Conservation (phyloP, 805 yeast species). For the Cyberlindnera maclurae region DNA sequence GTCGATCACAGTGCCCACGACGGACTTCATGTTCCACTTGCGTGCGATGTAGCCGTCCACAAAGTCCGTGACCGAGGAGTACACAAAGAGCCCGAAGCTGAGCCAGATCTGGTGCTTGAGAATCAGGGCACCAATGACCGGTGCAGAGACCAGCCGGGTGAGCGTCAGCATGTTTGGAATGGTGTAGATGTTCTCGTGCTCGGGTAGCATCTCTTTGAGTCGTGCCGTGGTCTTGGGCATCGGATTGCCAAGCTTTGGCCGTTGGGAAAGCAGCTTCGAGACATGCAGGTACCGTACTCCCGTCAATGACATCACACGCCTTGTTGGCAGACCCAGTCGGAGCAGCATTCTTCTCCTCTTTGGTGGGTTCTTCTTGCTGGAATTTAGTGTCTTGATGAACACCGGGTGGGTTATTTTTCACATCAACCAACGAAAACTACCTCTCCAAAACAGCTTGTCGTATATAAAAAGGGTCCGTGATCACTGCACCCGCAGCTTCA, state of each 20-base stretch:
- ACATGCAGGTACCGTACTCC: no score
- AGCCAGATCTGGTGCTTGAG: conserved; percentile 51
- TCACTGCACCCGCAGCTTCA: conserved; percentile 38
- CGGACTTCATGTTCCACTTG: conserved; percentile 63
- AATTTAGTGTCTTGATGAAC: no score
- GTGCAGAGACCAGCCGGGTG: conserved; percentile 76
- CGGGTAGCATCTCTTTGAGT: conserved; percentile 20
- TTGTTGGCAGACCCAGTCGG: no score
- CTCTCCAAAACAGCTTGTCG: background rate
- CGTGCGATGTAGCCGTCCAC: conserved; percentile 92
- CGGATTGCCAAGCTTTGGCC: no score
- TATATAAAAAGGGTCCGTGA: background rate
- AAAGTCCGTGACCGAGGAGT: conserved; percentile 86
- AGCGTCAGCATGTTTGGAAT: conserved; percentile 82
- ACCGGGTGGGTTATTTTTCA: no score
- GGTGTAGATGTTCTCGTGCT: conserved; percentile 63
- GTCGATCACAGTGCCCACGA: conserved; percentile 85
- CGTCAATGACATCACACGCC: no score
- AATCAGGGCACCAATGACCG: conserved; percentile 75
- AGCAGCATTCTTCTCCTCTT: no score
- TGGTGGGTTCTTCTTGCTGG: no score
- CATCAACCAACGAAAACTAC: no score
- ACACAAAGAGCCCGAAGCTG: conserved; percentile 70
- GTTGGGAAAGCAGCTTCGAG: no score
- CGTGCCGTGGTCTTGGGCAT: background rate